A percentile compares a stretch with the other conserved stretches of the same genome.
These are phyloP conservation scores for Mycena alexandri DNA, from an alignment of 768 basidiomycete genomes.

Conservation along the genomic window DNA sequence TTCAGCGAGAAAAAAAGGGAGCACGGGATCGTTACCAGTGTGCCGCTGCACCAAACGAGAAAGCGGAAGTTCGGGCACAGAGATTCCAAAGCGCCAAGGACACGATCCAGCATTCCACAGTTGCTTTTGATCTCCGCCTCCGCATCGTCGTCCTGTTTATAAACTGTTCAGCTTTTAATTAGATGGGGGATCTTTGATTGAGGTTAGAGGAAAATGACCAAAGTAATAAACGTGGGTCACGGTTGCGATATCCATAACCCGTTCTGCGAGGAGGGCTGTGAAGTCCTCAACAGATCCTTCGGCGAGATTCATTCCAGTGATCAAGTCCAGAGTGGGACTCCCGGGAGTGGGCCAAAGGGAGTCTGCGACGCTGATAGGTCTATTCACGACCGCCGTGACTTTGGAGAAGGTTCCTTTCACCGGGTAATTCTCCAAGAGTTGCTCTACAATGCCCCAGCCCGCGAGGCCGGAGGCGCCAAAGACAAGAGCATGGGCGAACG, in stretches of 20 bases:
- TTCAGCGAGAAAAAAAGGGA: not conserved
- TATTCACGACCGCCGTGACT: conserved; percentile 32
- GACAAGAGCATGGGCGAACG: conserved; percentile 27
- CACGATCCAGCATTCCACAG: conserved; percentile 32
- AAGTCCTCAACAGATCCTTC: conserved; percentile 23
- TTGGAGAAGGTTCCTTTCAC: conserved; percentile 26
- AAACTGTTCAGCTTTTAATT: not conserved
- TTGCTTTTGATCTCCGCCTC: conserved; percentile 23
- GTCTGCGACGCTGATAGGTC: conserved; percentile 26
- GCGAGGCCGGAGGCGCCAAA: conserved; percentile 35
- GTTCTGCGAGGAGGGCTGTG: conserved; percentile 19
- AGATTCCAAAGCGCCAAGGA: conserved; percentile 25
- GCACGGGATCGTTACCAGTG: conserved; percentile 10
- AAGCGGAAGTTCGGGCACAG: conserved; percentile 27
- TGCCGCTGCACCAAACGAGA: conserved; percentile 26
- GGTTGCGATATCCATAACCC: conserved; percentile 19
- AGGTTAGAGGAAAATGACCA: not conserved
- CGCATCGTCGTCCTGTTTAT: conserved; percentile 29
- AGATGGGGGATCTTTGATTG: too few species aligned
- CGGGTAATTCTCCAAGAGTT: conserved; percentile 33
- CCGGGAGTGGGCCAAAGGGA: conserved; percentile 29
- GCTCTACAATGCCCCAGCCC: conserved; percentile 33
- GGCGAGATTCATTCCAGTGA: conserved; percentile 23
- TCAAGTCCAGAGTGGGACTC: conserved; percentile 17
- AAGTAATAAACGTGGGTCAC: conserved; percentile 35